These are phyloP conservation scores for Leishmania aethiopica DNA, from an alignment of 208 protist species.

Conservation along the genomic window DNA sequence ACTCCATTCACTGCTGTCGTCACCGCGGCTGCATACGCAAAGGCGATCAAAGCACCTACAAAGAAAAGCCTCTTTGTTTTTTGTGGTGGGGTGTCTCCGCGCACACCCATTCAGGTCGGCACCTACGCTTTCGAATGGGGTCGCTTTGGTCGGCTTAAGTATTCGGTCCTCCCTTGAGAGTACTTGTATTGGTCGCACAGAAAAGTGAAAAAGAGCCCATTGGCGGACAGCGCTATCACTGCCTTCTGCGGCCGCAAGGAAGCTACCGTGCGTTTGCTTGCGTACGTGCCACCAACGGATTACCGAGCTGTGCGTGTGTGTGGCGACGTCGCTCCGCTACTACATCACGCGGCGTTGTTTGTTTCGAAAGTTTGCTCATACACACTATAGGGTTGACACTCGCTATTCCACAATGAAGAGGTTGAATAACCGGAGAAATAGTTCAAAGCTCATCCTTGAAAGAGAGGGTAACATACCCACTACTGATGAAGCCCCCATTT, in stretches of 20 bases:
- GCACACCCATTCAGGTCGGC: conserved; percentile 49
- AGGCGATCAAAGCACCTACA: conserved; percentile 54
- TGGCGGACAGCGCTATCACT: background rate
- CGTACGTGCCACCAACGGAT: conserved; percentile 3
- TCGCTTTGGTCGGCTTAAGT: conserved; percentile 42
- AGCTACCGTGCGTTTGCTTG: conserved; percentile 4
- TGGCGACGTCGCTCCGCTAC: background rate
- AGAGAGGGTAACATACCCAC: background rate
- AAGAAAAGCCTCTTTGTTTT: conserved; percentile 59
- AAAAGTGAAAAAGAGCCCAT: background rate
- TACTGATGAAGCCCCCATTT: background rate
- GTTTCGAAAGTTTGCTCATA: background rate
- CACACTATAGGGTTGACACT: background rate
- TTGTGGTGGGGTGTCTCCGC: conserved; percentile 54
- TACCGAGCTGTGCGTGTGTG: conserved; percentile 1
- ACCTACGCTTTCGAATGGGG: conserved; percentile 82
- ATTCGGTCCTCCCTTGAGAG: conserved; percentile 29
- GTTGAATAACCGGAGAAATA: background rate
- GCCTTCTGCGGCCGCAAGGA: background rate
- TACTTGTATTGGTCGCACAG: background rate
- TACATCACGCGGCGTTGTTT: background rate
- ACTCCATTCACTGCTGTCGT: conserved; percentile 44
- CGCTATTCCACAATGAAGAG: background rate
- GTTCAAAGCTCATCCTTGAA: background rate
- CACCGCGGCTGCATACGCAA: conserved; percentile 52